phyloP scores from a whole-genome alignment of 2,329 filamentous ascomycete species.

The Fusarium ambrosium region DNA sequence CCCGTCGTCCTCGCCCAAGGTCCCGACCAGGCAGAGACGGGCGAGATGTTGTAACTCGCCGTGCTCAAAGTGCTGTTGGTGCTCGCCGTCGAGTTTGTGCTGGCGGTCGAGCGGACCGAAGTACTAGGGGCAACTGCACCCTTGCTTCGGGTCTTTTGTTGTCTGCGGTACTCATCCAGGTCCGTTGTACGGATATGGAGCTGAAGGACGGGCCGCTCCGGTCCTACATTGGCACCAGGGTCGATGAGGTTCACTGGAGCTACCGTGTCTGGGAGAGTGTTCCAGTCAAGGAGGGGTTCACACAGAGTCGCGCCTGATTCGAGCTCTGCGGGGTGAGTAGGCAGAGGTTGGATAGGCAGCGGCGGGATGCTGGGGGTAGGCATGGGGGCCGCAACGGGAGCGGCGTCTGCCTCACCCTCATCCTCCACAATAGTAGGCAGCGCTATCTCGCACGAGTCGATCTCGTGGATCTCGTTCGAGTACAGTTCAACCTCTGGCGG shows the following conservation, averaged over 20 bases:
- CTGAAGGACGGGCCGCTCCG: conserved; percentile 55
- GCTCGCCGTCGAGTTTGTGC: conserved; percentile 53
- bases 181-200: conserved; percentile 57
- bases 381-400: conserved; percentile 28
- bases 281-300: conserved; percentile 47
- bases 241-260: conserved; percentile 44
- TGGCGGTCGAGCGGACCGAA: conserved; percentile 62
- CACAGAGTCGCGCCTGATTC: conserved; percentile 40
- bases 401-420: conserved; percentile 40
- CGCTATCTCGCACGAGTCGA: conserved; percentile 63
- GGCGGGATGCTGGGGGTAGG: conserved; percentile 29
- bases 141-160: conserved; percentile 55
- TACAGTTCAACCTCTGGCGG: conserved; percentile 59
- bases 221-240: conserved; percentile 25
- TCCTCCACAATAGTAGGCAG: conserved; percentile 48
- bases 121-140: conserved; percentile 60
- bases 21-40: conserved; percentile 59
- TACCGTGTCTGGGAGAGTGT: conserved; percentile 43
- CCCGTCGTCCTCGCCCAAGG: conserved; percentile 57
- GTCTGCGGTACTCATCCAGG: conserved; percentile 50
- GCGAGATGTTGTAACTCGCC: conserved; percentile 60
- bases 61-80: conserved; percentile 57
- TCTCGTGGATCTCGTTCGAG: conserved; percentile 65
- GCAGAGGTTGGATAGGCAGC: conserved; percentile 41
- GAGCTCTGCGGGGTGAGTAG: conserved; percentile 44